Conservation (phyloP, 345 rosid genomes). For the Salix viminalis region DNA sequence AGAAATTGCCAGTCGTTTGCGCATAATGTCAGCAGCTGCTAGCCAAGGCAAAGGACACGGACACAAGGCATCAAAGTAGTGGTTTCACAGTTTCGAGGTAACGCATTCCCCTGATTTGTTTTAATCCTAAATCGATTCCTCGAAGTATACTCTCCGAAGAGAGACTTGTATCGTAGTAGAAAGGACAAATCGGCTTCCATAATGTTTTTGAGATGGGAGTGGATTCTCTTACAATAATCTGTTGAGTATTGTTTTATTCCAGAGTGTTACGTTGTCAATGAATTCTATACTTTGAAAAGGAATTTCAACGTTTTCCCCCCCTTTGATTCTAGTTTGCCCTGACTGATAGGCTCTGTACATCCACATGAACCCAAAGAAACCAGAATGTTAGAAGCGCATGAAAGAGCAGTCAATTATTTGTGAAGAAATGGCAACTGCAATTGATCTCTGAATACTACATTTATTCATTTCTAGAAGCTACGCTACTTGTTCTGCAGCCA, state of each 20-base stretch:
- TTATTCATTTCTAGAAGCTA: too few relatives aligned
- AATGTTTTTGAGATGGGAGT: slow-evolving; percentile 34
- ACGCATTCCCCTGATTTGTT: neutral
- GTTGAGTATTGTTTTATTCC: neutral
- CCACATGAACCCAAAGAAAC: too few relatives aligned
- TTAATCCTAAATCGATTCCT: neutral
- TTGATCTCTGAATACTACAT: too few relatives aligned
- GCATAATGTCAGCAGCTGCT: slow-evolving; percentile 61
- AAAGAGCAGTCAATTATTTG: too few relatives aligned
- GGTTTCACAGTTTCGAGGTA: neutral
- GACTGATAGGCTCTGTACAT: neutral
- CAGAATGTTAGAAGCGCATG: too few relatives aligned
- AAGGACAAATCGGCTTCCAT: slow-evolving; percentile 27
- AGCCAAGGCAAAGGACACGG: slow-evolving; percentile 46
- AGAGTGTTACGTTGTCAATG: neutral
- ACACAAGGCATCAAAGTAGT: slow-evolving; percentile 51
- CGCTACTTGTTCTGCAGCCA: too few relatives aligned
- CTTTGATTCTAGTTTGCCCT: neutral
- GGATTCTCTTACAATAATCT: slow-evolving; percentile 2
- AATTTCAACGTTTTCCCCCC: neutral
- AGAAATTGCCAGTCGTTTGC: slow-evolving; percentile 57
- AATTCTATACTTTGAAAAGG: neutral
- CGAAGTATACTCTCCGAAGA: neutral
- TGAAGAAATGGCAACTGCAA: too few relatives aligned
- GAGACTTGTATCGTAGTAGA: neutral